phyloP scores from a whole-genome alignment of 2,329 filamentous ascomycete species.

The Cordyceps javanica region DNA sequence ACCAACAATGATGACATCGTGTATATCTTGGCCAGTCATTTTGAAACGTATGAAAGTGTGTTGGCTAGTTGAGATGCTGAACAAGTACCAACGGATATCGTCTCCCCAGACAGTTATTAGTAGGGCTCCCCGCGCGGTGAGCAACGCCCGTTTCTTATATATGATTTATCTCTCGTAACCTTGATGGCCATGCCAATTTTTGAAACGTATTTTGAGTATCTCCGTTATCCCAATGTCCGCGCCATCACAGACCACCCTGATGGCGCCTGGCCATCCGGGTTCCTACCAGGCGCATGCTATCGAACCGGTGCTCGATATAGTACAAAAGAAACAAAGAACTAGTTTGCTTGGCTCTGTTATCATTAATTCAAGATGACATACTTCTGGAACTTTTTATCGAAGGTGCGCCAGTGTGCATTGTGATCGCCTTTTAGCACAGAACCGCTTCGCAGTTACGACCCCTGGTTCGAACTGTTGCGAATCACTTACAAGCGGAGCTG shows the following conservation, averaged over 20 bases:
- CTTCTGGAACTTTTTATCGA: too few species aligned
- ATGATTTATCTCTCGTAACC: neutral
- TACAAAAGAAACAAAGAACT: too few species aligned
- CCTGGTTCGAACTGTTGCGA: too few species aligned
- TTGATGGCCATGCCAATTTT: neutral
- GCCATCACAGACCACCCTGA: neutral
- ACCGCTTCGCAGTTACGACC: too few species aligned
- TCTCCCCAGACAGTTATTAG: neutral
- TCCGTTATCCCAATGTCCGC: neutral
- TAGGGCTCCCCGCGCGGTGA: neutral
- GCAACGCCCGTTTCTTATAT: neutral
- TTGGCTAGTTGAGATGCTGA: neutral
- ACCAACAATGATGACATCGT: slow-evolving; percentile 68
- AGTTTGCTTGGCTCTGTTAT: too few species aligned
- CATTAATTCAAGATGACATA: too few species aligned
- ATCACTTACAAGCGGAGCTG: too few species aligned
- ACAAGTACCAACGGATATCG: neutral
- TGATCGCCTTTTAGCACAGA: too few species aligned
- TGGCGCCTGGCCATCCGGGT: slow-evolving; percentile 9
- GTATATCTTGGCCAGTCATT: slow-evolving; percentile 27
- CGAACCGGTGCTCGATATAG: neutral
- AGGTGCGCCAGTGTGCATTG: too few species aligned
- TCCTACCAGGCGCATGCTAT: neutral
- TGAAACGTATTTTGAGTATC: neutral
- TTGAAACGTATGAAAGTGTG: neutral